Percentiles rank a stretch among this genome's conserved stretches.
Conservation (phyloP, 108 stramenopile genomes). For the Cyclotella kingstonii region DNA sequence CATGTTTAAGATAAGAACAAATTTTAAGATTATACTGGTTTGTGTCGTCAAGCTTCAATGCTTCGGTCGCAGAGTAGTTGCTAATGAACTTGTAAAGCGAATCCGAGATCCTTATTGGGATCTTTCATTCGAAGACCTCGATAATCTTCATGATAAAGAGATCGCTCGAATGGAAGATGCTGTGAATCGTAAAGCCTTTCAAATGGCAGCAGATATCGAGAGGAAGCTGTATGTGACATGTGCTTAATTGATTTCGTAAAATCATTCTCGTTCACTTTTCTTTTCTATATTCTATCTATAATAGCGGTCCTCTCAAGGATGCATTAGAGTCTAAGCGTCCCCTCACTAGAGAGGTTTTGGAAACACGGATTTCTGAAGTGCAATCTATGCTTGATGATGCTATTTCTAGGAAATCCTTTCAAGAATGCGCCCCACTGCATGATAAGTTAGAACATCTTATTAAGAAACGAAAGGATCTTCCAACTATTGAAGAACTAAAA, state of each 20-base stretch:
- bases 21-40: slow-evolving; percentile 28
- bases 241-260: slow-evolving; percentile 1
- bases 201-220: slow-evolving; percentile 66
- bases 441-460: slow-evolving; percentile 62
- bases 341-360: slow-evolving; percentile 68
- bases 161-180: slow-evolving; percentile 59
- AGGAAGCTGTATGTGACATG: slow-evolving; percentile 50
- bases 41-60: slow-evolving; percentile 57
- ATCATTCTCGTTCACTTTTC: neutral
- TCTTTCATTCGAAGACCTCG: slow-evolving; percentile 66
- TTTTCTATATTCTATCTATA: slow-evolving; percentile 2
- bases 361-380: slow-evolving; percentile 59
- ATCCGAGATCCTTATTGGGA: slow-evolving; percentile 77
- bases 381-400: slow-evolving; percentile 64
- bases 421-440: slow-evolving; percentile 75
- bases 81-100: slow-evolving; percentile 38
- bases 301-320: slow-evolving; percentile 50
- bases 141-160: slow-evolving; percentile 52
- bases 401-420: slow-evolving; percentile 62
- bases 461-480: slow-evolving; percentile 59
- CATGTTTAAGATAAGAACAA: slow-evolving; percentile 28
- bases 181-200: slow-evolving; percentile 65
- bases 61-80: slow-evolving; percentile 45
- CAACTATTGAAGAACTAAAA: slow-evolving; percentile 73
- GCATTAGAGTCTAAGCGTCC: slow-evolving; percentile 72